A percentile compares a stretch with the other conserved stretches of the same genome.
Conservation (phyloP, 1,139 yeast species). For the Candida sp. region DNA sequence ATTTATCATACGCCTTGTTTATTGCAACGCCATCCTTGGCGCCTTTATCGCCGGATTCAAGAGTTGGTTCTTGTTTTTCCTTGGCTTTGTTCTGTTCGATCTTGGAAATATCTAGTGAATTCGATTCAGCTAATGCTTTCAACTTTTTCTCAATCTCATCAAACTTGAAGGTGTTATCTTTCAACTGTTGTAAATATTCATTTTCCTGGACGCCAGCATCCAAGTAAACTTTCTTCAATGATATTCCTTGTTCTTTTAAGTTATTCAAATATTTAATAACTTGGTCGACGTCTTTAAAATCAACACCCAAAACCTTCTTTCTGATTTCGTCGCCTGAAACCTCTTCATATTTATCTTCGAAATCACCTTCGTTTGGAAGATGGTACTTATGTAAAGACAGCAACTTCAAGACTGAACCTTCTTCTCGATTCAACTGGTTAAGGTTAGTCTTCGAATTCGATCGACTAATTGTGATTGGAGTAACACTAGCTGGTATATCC, state of each 20-base stretch:
- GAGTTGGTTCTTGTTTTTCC: constrained; percentile 7
- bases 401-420: constrained; percentile 38
- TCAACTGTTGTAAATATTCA: constrained; percentile 3
- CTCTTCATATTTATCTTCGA: constrained; percentile 15
- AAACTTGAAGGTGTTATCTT: constrained; percentile 12
- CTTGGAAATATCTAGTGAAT: constrained; percentile 3
- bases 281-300: constrained; percentile 51
- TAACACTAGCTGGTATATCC: constrained; percentile 13
- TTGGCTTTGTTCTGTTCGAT: constrained; percentile 5
- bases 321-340: constrained; percentile 54
- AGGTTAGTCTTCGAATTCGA: constrained; percentile 35
- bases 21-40: constrained; percentile 20
- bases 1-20: constrained; percentile 50
- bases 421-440: constrained; percentile 34
- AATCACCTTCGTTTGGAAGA: constrained; percentile 9
- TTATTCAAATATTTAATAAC: constrained; percentile 47
- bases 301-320: constrained; percentile 39
- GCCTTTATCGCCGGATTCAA: neutral
- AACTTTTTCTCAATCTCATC: constrained; percentile 17
- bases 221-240: constrained; percentile 49
- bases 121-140: constrained; percentile 9
- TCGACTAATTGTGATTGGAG: constrained; percentile 30
- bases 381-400: constrained; percentile 27
- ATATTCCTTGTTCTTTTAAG: constrained; percentile 50
- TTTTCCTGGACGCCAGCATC: constrained; percentile 8